Evolutionary conservation across 2,329 filamentous ascomycete species (phyloP).

Genomic region (Diaporthe eres): DNA sequence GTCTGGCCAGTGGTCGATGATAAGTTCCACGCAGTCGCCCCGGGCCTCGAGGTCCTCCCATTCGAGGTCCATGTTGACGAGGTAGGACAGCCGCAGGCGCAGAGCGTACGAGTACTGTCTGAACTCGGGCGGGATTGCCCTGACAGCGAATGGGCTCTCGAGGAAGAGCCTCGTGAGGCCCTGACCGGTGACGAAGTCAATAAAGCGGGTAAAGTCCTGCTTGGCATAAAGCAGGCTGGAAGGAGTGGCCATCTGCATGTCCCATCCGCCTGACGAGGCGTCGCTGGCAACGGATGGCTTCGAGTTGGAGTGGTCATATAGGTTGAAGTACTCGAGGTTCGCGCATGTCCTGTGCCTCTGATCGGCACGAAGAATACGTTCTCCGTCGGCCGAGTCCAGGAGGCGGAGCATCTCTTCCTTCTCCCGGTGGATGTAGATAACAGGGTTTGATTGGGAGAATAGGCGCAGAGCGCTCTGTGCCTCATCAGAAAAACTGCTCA

Average conservation of each 20-base stretch:
- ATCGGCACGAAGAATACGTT: slow-evolving; percentile 69
- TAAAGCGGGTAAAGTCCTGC: slow-evolving; percentile 72
- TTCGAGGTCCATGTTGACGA: slow-evolving; percentile 66
- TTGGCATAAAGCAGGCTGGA: slow-evolving; percentile 72
- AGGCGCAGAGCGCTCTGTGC: slow-evolving; percentile 70
- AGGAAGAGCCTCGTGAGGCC: slow-evolving; percentile 65
- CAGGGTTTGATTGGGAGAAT: slow-evolving; percentile 75
- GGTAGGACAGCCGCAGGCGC: slow-evolving; percentile 71
- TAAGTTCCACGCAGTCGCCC: slow-evolving; percentile 72
- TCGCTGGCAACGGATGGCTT: slow-evolving; percentile 45
- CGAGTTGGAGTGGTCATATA: slow-evolving; percentile 63
- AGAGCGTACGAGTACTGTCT: slow-evolving; percentile 73
- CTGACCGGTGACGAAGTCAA: slow-evolving; percentile 70
- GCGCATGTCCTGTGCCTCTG: slow-evolving; percentile 73
- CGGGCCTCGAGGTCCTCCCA: slow-evolving; percentile 69
- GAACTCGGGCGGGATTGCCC: slow-evolving; percentile 70
- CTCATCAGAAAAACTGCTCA: slow-evolving; percentile 73
- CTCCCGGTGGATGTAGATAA: slow-evolving; percentile 79
- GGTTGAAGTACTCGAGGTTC: slow-evolving; percentile 81
- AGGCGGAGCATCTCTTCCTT: slow-evolving; percentile 72
- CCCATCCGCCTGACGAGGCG: slow-evolving; percentile 41
- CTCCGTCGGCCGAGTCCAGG: slow-evolving; percentile 66
- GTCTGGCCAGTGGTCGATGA: slow-evolving; percentile 70
- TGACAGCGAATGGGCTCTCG: slow-evolving; percentile 72
- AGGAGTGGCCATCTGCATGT: slow-evolving; percentile 58